Percentiles rank a stretch among this genome's conserved stretches.
Evolutionary conservation across 306 rosid species (phyloP).

Genomic region (Quercus gilva): DNA sequence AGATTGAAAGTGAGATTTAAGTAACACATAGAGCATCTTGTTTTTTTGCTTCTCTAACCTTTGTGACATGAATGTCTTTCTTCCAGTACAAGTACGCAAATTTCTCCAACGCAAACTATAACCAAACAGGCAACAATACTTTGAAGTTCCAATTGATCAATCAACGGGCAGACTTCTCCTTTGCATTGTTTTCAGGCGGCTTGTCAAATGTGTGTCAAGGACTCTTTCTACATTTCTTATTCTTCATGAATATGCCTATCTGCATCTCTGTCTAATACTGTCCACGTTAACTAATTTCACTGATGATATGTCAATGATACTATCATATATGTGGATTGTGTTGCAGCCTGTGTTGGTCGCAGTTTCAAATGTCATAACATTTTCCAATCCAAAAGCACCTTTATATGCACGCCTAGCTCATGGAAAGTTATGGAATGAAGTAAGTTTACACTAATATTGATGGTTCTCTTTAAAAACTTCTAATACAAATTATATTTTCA

Average conservation of each 20-base stretch:
- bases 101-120: slow-evolving; percentile 40
- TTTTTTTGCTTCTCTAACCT: background rate
- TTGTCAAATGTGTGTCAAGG: slow-evolving; percentile 41
- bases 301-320: too few relatives aligned
- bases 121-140: slow-evolving; percentile 52
- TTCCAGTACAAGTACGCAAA: slow-evolving; percentile 62
- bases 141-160: slow-evolving; percentile 67
- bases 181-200: slow-evolving; percentile 78
- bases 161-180: slow-evolving; percentile 81
- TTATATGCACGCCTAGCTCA: slow-evolving; percentile 87
- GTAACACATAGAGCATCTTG: background rate
- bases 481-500: background rate
- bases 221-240: background rate
- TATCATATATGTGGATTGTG: too few relatives aligned
- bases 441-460: slow-evolving; percentile 28
- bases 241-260: background rate
- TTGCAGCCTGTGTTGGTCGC: slow-evolving; percentile 73
- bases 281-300: too few relatives aligned
- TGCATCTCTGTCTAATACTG: too few relatives aligned
- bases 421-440: slow-evolving; percentile 89
- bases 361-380: slow-evolving; percentile 64
- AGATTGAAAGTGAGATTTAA: background rate
- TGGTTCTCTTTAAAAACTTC: background rate
- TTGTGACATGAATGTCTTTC: slow-evolving; percentile 22
- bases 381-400: slow-evolving; percentile 80